A percentile compares a stretch with the other conserved stretches of the same genome.
These are phyloP conservation scores for Akebia trifoliata DNA, from an alignment of 164 flowering plant genomes.

Conservation along the genomic window DNA sequence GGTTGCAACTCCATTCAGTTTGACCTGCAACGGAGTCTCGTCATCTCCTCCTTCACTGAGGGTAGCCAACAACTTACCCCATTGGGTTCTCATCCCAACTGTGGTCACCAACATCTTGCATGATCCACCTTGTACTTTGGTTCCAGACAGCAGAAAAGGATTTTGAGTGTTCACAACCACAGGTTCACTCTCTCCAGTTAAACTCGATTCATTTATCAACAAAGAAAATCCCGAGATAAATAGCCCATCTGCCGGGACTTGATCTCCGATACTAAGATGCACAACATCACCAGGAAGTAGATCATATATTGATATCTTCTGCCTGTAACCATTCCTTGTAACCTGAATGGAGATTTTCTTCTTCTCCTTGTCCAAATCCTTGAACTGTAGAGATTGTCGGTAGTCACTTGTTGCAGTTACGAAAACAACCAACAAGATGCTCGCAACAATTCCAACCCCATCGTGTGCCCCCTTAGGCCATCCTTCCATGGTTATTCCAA, in stretches of 20 bases:
- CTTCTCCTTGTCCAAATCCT: conserved; percentile 92
- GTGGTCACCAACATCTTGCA: conserved; percentile 94
- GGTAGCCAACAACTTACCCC: conserved; percentile 98
- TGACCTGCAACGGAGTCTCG: conserved; percentile 97
- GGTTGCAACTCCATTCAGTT: conserved; percentile 91
- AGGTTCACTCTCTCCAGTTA: conserved; percentile 94
- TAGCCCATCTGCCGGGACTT: conserved; percentile 94
- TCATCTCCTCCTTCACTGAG: conserved; percentile 97
- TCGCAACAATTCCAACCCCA: conserved; percentile 93
- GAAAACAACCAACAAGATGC: conserved; percentile 85
- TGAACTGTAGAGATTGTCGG: conserved; percentile 86
- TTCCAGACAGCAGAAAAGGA: conserved; percentile 92
- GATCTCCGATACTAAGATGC: conserved; percentile 88
- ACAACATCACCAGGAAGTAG: conserved; percentile 90
- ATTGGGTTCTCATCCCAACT: conserved; percentile 98
- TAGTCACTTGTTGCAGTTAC: conserved; percentile 97
- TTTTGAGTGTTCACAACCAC: conserved; percentile 44
- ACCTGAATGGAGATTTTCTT: conserved; percentile 85
- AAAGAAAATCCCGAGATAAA: conserved; percentile 82
- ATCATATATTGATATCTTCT: conserved; percentile 84
- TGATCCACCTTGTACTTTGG: conserved; percentile 95
- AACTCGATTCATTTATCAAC: conserved; percentile 84
- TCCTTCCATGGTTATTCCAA: conserved; percentile 82
- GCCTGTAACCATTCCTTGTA: conserved; percentile 69
- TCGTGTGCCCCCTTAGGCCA: conserved; percentile 99